Percentiles rank a stretch among this genome's conserved stretches.
Conservation (phyloP, 108 stramenopile genomes). For the Cyclotella distinguenda region DNA sequence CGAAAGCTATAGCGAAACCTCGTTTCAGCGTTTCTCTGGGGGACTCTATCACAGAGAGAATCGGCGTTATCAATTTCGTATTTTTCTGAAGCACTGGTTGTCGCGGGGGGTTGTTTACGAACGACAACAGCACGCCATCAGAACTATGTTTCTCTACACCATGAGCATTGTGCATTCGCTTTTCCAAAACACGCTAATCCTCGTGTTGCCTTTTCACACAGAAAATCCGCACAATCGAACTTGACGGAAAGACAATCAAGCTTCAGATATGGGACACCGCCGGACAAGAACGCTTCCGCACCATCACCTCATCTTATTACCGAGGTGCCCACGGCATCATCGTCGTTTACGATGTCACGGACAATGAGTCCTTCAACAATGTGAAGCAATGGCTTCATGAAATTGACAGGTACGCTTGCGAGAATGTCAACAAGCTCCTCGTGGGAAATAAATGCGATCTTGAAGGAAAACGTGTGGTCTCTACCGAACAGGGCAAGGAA, state of each 20-base stretch:
- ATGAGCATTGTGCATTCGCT: background rate
- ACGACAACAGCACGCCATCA: no score
- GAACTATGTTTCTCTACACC: no score
- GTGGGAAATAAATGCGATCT: slow-evolving; percentile 99
- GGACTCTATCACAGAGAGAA: no score
- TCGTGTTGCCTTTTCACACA: slow-evolving; percentile 10
- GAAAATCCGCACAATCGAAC: slow-evolving; percentile 99
- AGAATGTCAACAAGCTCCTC: slow-evolving; percentile 98
- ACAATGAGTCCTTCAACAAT: slow-evolving; percentile 96
- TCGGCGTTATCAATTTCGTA: no score
- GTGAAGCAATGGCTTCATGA: slow-evolving; percentile 99
- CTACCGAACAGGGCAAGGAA: slow-evolving; percentile 95
- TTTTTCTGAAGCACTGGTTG: no score
- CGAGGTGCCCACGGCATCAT: slow-evolving; percentile 96
- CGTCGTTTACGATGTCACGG: slow-evolving; percentile 98
- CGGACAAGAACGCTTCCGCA: slow-evolving; percentile 90
- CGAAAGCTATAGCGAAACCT: no score
- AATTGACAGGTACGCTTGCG: slow-evolving; percentile 97
- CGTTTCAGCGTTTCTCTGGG: no score
- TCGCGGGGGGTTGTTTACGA: no score
- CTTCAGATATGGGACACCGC: slow-evolving; percentile 94
- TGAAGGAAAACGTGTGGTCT: slow-evolving; percentile 91
- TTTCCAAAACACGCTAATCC: background rate
- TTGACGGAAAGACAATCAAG: slow-evolving; percentile 99
- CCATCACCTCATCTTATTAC: slow-evolving; percentile 89